These are phyloP conservation scores for Verruconis gallopava DNA, from an alignment of 2,329 filamentous ascomycete species.

Conservation along the genomic window DNA sequence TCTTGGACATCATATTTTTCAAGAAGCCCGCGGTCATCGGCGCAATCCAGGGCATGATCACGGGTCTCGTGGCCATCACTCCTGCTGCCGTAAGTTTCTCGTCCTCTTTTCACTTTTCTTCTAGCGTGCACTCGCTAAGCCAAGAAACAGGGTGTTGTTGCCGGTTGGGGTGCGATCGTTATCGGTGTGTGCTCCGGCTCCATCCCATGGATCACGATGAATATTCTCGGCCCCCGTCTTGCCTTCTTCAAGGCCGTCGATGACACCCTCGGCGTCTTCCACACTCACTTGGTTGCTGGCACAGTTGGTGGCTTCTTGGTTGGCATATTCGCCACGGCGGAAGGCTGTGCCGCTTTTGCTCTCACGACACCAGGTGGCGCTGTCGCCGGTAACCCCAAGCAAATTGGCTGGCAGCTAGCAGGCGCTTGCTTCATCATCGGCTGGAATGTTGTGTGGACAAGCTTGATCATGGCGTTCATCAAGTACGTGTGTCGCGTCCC, in stretches of 20 bases:
- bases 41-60: slow-evolving; percentile 39
- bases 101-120: not conserved
- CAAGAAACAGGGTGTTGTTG: slow-evolving; percentile 26
- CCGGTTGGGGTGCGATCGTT: slow-evolving; percentile 38
- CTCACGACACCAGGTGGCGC: slow-evolving; percentile 34
- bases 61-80: slow-evolving; percentile 39
- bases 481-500: slow-evolving; percentile 4
- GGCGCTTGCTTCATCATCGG: slow-evolving; percentile 37
- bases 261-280: slow-evolving; percentile 38
- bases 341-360: slow-evolving; percentile 35
- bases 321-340: slow-evolving; percentile 34
- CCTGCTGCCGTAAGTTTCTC: slow-evolving; percentile 29
- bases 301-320: slow-evolving; percentile 33
- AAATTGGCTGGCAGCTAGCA: slow-evolving; percentile 38
- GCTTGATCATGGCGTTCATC: slow-evolving; percentile 7
- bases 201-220: slow-evolving; percentile 35
- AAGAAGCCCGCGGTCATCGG: slow-evolving; percentile 38
- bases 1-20: slow-evolving; percentile 34
- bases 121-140: not conserved
- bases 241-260: slow-evolving; percentile 49
- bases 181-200: slow-evolving; percentile 32
- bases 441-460: slow-evolving; percentile 39
- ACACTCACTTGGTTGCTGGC: slow-evolving; percentile 37
- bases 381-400: slow-evolving; percentile 37
- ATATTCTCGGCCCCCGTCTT: slow-evolving; percentile 31